Conservation (phyloP, 768 basidiomycete species). For the Tremella fuciformis region DNA sequence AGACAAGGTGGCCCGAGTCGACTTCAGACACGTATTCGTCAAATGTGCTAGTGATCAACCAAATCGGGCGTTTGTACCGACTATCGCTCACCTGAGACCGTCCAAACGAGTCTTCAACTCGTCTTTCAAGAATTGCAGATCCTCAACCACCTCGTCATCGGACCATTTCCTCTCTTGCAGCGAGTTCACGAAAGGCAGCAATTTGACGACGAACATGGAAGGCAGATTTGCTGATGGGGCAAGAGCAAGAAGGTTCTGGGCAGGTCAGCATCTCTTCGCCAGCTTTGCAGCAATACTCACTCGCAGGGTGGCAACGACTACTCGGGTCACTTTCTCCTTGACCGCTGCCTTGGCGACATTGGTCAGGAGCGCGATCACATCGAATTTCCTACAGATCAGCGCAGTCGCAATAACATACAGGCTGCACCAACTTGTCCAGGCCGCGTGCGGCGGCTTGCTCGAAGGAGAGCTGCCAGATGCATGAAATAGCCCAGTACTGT, state of each 20-base stretch:
- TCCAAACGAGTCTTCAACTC: slow-evolving; percentile 82
- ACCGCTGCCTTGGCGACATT: slow-evolving; percentile 81
- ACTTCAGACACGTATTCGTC: slow-evolving; percentile 94
- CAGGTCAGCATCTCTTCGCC: not conserved
- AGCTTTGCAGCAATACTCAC: slow-evolving; percentile 54
- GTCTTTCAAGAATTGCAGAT: slow-evolving; percentile 79
- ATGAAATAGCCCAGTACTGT: slow-evolving; percentile 89
- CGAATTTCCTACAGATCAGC: slow-evolving; percentile 65
- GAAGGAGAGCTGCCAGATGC: slow-evolving; percentile 90
- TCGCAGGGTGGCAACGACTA: slow-evolving; percentile 85
- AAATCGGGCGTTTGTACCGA: not conserved
- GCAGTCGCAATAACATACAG: slow-evolving; percentile 9
- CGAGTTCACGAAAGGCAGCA: slow-evolving; percentile 82
- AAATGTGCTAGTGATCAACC: slow-evolving; percentile 65
- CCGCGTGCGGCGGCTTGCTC: slow-evolving; percentile 79
- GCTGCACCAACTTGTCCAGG: slow-evolving; percentile 70
- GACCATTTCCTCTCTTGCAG: slow-evolving; percentile 81
- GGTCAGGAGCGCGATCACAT: slow-evolving; percentile 79
- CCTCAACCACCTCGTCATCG: slow-evolving; percentile 91
- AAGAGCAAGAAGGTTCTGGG: slow-evolving; percentile 81
- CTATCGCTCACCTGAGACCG: slow-evolving; percentile 73
- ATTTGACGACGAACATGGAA: slow-evolving; percentile 82
- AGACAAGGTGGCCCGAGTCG: slow-evolving; percentile 81
- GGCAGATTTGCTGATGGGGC: slow-evolving; percentile 85
- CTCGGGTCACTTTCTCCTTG: slow-evolving; percentile 95